Evolutionary conservation across 306 rosid species (phyloP), one percentile per base, ranked within the genome.

Genomic region (Dalbergia oliveri): DNA sequence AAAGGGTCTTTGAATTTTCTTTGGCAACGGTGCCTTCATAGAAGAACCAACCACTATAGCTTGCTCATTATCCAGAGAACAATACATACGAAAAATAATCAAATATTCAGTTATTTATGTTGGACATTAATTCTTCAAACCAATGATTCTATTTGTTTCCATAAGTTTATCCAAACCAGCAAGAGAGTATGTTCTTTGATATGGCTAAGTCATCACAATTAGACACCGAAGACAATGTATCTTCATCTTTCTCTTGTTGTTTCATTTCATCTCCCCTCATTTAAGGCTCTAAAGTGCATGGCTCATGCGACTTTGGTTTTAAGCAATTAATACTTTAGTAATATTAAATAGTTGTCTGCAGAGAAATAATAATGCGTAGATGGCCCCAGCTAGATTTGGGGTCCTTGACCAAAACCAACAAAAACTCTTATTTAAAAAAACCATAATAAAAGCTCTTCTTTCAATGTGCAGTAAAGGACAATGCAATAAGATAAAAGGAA

Each of bases 401-500:
- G 88, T 85, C 76, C 86, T 90, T 86, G 94, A 90, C 93, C 93
- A 82, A 87, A 80, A n/a, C 47, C 78, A 73, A 73, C 35, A 65
- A 76, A 70, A 73, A 76, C 74, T 34, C 60, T 80, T 77, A 82
- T 86, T 82, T 10, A 16, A 54, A 54, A 54, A 80, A 87, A 80
- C 75, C 75, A 81, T 84, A 81, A 82, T 12, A n/a, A 67, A 60
- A 79, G 90, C 93, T 83, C 90, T 74, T 76, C 66, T 81, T 80
- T 80, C 88, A 50, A 90, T 78, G 86, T 51, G 90, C 78, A 85
- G 83, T 85, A 89, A 80, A 88, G 91, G 86, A 87, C 93, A 84
- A 73, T 23, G 84, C 76, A 89, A 80, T 79, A 87, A 86, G 86
- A 86, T 84, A 88, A 90, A 76, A 44, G 67, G 56, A 76, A 82